Evolutionary conservation across 768 basidiomycete species (phyloP).

Genomic region (Suillus fuscotomentosus): DNA sequence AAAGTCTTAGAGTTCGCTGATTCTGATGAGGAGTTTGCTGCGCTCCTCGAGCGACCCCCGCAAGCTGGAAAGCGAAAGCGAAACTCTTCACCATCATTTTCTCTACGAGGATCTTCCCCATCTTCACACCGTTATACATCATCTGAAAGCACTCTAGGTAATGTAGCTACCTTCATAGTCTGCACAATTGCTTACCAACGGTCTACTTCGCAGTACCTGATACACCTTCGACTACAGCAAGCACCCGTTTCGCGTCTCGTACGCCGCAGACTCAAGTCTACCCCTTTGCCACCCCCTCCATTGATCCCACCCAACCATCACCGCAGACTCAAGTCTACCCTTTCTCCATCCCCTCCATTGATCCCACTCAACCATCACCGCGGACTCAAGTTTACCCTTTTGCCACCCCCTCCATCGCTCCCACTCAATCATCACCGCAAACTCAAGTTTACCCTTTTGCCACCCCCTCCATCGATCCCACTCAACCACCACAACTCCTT

Average conservation of each 20-base stretch:
- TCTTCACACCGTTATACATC: not conserved
- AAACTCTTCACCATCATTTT: not conserved
- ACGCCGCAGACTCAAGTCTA: conserved; percentile 6
- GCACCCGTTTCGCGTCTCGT: not conserved
- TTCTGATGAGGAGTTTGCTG: conserved; percentile 27
- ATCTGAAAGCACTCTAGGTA: not conserved
- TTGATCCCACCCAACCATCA: no score
- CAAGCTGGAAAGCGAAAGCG: conserved; percentile 25
- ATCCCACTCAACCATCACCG: not conserved
- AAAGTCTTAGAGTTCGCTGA: conserved; percentile 26
- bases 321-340: conserved; percentile 11
- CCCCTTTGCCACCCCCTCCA: conserved; percentile 23
- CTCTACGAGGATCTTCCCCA: not conserved
- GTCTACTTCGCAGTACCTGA: not conserved
- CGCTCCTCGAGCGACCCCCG: conserved; percentile 19
- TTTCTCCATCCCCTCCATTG: conserved; percentile 20
- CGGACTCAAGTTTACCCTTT: conserved; percentile 16
- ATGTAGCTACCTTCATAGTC: not conserved
- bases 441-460: conserved; percentile 21
- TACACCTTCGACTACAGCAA: not conserved
- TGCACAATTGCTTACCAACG: not conserved
- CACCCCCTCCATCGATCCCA: conserved; percentile 27
- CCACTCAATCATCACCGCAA: not conserved
- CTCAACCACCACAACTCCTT: conserved; percentile 37
- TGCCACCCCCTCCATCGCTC: conserved; percentile 16